Base-by-base conservation (phyloP, 371 early-diverging fungal species). In the Rhizomucor pusillus region DNA sequence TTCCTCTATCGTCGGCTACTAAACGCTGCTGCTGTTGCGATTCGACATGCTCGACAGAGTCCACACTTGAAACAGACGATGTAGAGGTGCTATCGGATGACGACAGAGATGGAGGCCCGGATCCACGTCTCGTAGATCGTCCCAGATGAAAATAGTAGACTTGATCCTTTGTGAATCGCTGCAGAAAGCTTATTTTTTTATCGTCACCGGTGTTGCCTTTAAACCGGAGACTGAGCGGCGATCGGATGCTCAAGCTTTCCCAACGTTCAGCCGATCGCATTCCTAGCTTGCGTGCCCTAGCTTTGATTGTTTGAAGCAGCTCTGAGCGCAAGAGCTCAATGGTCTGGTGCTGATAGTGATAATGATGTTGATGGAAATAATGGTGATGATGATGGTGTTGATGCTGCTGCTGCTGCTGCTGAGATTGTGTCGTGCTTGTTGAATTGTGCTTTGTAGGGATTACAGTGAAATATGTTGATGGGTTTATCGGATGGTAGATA, bases 401-500 rank as follows among this genome's bases (percentile, higher is more conserved):
- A 36, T 10, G 53, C 9, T 35, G 51, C 1, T 43, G 53, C 29
- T 46, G 46, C 5, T 34, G 41, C 44, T 52, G 24, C 14, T 45
- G 23, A 12, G 39, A 23, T 2, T 24, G 11, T 14, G 33, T 18
- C 19, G 19, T 48, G 48, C 20, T 43, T 6, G 24, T 44, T n/a
- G 29, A 25, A 14, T 33, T 35, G 54, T 14, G n/a, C 5, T 49
- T 13, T 14, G 51, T 36, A 24, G 50, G 24, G 5, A 34, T 48
- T 7, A 56, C 43, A 1, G 76, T 75, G 37, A 62, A 75, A 50
- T 75, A 75, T 13, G 70, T 75, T 0, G 73, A 75, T 1, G 67
- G 61, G 35, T 64, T 72, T 11, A 69, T 60, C 3, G 76, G 76
- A 51, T 75, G 76, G 35, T 70, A 75, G 11, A 75, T 60, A n/a